A percentile compares a stretch with the other conserved stretches of the same genome.
These are phyloP conservation scores for Posidonia oceanica DNA, from an alignment of 116 monocot species.

Conservation along the genomic window DNA sequence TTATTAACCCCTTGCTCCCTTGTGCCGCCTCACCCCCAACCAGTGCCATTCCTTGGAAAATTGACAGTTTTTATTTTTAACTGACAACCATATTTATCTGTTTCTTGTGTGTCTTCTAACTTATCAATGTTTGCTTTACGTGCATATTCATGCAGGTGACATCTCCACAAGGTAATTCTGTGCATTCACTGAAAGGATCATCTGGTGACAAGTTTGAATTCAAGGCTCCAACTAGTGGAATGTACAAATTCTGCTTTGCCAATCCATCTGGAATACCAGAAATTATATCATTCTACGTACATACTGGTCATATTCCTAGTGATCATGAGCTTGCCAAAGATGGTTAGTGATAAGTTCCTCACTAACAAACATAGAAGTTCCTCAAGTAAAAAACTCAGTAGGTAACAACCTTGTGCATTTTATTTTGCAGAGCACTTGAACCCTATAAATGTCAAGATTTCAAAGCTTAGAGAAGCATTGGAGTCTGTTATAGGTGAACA, in stretches of 20 bases:
- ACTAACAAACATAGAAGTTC: background rate
- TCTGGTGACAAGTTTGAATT: constrained; percentile 91
- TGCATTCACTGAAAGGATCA: constrained; percentile 54
- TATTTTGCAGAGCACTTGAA: constrained; percentile 74
- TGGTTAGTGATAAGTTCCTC: constrained; percentile 32
- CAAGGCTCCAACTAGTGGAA: constrained; percentile 68
- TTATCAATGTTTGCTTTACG: background rate
- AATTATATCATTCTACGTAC: constrained; percentile 90
- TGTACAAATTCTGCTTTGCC: constrained; percentile 94
- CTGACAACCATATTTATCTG: background rate
- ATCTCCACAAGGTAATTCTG: constrained; percentile 62
- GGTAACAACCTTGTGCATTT: constrained; percentile 1
- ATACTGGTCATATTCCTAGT: constrained; percentile 82
- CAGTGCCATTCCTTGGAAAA: too few relatives aligned
- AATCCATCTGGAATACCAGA: constrained; percentile 64
- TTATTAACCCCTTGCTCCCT: too few relatives aligned
- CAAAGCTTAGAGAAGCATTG: constrained; percentile 88
- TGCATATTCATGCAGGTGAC: constrained; percentile 44
- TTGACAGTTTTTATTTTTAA: background rate
- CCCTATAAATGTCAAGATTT: constrained; percentile 92
- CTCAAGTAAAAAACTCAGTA: background rate
- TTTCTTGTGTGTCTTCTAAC: background rate
- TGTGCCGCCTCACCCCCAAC: too few relatives aligned
- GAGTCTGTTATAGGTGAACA: constrained; percentile 89
- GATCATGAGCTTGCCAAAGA: constrained; percentile 94